Evolutionary conservation across 2,329 filamentous ascomycete species (phyloP), one percentile per base, ranked within the genome.

Genomic region (Verticillium tricorpus): DNA sequence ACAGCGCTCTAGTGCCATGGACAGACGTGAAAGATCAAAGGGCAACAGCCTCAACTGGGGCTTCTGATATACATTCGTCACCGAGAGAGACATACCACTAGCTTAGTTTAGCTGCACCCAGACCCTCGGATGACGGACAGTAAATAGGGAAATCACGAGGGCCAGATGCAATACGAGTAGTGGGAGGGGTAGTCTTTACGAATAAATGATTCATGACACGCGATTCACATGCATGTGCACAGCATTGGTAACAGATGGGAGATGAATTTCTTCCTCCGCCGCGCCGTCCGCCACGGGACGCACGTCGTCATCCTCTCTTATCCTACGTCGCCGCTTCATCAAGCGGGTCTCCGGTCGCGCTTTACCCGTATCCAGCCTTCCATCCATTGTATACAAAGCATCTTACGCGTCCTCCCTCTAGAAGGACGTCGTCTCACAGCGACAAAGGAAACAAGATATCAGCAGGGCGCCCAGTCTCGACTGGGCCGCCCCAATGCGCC

Each of bases 371-470:
- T 50, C 40, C 40, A 22, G n/a, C 40, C 40, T 50, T 50, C 40
- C 40, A 12, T 25, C 40, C 40, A 5, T 50, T 50, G 40, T 50
- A 50, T 50, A 50, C 40, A 50, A 19, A 50, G 40, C 40, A 50
- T 25, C 40, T 19, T 50, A 50, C 40, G 37, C 57, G 22, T 39
- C 15, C 37, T 45, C 57, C 57, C 7, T 50, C 15, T 32, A 40
- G 34, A 45, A 55, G 45, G 19, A 40, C 34, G 34, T 28, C 22
- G n/a, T 40, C 31, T 60, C 40, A 39, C 14, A 61, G 56, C 25
- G 50, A 66, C 64, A 66, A 66, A 66, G 60, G 63, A 63, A 61
- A 66, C 11, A 62, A 17, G 31, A 28, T 63, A 31, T 45, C 57
- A 32, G 34, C 57, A 25, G 40, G 5, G 2, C n/a, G n/a, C n/a